Base-by-base conservation (phyloP, 495 filamentous ascomycete species). In the Penicillium flavigenum region DNA sequence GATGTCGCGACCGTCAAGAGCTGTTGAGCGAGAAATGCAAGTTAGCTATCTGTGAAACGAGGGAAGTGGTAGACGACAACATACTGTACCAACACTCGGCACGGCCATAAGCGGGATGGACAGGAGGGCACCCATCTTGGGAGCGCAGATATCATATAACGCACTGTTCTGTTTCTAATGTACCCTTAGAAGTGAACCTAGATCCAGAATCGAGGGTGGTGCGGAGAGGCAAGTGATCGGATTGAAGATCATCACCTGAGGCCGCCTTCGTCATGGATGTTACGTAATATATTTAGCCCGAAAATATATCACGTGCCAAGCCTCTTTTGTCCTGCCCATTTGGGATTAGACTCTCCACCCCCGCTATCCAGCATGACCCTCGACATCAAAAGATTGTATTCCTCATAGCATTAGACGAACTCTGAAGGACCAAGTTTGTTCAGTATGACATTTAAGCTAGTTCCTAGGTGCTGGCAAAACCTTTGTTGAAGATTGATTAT, bases 41-140 rank as follows among this genome's bases (percentile, higher is more conserved):
- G 36, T 51, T 29, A 47, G 51, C 54, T 29, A 50, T 63, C n/a
- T 53, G 27, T 29, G 34, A 9, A 8, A 62, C 77, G 48, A 75
- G 43, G 58, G 19, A 24, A 31, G 12, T 34, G 31, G 29, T 46
- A 48, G 43, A 36, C 29, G 48, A 36, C 27, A 62, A 81, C 85
- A 36, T 86, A 98, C 92, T 47, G 91, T 91, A 66, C 91, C 84
- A 56, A 91, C 73, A 74, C 90, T 89, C 48, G 94, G 94, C 59
- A 98, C 63, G 51, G 89, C 94, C 72, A 98, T 73, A 54, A 98
- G 75, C 58, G 95, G 94, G 14, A 98, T 63, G 49, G 93, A 96
- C 36, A 98, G 80, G 62, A 96, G 79, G 53, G 91, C 94, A 62
- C 94, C 94, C 94, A 98, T 76, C n/a, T 32, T 59, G 38, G 55